A percentile compares a stretch with the other conserved stretches of the same genome.
These are phyloP conservation scores for Cercospora canescens DNA, from an alignment of 2,329 filamentous ascomycete species.

Conservation along the genomic window DNA sequence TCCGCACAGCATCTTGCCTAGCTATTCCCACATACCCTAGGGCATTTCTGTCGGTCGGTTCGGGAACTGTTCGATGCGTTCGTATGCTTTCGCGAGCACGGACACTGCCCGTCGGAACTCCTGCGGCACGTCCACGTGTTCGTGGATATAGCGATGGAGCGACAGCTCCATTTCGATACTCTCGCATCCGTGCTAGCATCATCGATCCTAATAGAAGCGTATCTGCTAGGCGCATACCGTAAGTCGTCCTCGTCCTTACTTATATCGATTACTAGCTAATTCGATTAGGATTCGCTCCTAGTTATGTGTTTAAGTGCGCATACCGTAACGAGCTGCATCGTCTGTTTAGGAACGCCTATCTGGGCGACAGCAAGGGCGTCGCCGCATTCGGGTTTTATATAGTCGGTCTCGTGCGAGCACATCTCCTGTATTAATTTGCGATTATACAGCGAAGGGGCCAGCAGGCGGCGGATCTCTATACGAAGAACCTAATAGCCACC, in stretches of 20 bases:
- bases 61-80: background rate
- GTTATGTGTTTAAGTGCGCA: background rate
- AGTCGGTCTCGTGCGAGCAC: background rate
- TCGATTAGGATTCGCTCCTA: background rate
- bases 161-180: background rate
- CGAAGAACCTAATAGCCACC: background rate
- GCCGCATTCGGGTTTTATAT: background rate
- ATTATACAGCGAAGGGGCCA: background rate
- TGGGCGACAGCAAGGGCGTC: background rate
- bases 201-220: background rate
- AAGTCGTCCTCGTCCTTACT: background rate
- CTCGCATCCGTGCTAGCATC: background rate
- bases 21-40: background rate
- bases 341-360: background rate
- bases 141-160: background rate
- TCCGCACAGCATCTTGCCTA: background rate
- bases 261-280: background rate
- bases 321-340: background rate
- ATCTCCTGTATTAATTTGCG: background rate
- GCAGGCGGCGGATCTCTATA: background rate
- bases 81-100: background rate
- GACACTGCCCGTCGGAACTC: background rate
- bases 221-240: background rate
- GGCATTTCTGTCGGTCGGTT: background rate
- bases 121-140: background rate